Conservation (phyloP, 2,329 filamentous ascomycete genomes). For the Cladosporium velox region DNA sequence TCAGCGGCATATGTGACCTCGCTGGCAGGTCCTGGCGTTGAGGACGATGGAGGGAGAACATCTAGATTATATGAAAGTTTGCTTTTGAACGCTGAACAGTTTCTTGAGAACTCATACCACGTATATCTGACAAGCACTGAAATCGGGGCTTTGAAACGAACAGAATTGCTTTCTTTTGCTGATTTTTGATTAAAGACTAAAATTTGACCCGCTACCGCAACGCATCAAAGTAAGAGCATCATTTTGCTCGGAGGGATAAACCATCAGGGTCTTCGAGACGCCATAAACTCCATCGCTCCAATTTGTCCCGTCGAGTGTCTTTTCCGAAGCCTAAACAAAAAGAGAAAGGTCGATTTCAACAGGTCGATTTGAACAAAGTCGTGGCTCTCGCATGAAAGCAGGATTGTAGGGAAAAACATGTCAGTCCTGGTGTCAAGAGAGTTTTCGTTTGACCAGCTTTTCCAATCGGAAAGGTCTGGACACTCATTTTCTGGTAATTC, state of each 20-base stretch:
- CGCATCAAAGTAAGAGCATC: neutral
- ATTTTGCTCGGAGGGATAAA: neutral
- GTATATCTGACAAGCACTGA: neutral
- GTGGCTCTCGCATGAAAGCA: neutral
- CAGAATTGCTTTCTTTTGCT: neutral
- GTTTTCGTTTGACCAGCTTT: neutral
- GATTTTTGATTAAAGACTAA: neutral
- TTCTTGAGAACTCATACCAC: neutral
- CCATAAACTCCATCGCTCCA: slow-evolving; percentile 9
- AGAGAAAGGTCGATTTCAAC: neutral
- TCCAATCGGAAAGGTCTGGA: neutral
- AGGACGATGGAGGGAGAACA: neutral
- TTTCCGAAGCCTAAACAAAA: neutral
- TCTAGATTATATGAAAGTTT: slow-evolving; percentile 4
- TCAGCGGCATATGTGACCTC: neutral
- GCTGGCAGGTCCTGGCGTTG: neutral
- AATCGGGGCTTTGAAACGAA: too few relatives aligned
- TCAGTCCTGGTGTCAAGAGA: neutral
- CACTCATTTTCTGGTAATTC: neutral
- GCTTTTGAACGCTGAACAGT: neutral
- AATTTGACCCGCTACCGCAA: neutral
- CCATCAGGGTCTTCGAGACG: neutral
- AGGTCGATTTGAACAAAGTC: neutral
- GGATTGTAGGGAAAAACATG: neutral
- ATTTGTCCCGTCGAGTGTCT: neutral